Evolutionary conservation across 768 basidiomycete species (phyloP), one percentile per base, ranked within the genome.

Genomic region (Cubamyces sp.): DNA sequence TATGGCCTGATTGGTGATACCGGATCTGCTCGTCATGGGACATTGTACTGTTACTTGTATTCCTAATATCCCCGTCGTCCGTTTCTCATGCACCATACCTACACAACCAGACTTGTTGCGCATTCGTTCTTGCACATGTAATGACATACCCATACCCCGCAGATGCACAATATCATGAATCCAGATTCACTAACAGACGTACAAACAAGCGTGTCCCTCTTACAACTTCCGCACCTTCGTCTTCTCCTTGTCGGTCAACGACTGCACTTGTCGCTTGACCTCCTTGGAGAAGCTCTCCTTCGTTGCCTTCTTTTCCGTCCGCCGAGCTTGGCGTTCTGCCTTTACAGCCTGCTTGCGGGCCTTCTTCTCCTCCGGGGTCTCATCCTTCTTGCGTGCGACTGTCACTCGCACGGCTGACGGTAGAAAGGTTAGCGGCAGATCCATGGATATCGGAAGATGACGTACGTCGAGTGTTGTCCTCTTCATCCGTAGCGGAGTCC

Each of bases 311-410:
- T 92, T 94, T 62, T 88, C 85, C 15, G 73, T 75, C 54, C 91
- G 80, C 40, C 91, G 84, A 23, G 73, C 71, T 70, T 88, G 88
- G 50, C 87, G 82, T 54, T 86, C 87, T 2, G 75, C 78, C 70
- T 90, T 94, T 5, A 88, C 81, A 3, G 84, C 86, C 25, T 82
- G 78, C 72, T 94, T 94, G 28, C 91, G 81, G 0, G 82, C 80
- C 68, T 81, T 90, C 73, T 87, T 94, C 52, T 84, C 88, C 63
- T 90, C 90, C 63, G 81, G 82, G 0, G 86, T 82, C 74, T 99
- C 97, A 62, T 87, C 80, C 57, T 88, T 87, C 0, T 88, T 78
- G 37, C 97, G 84, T 11, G 83, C 77, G 58, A 92, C 72, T 0
- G 91, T 92, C 58, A 80, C 77, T 66, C 73, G 72, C 49, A 65